Evolutionary conservation across 2,329 filamentous ascomycete genomes (phyloP).

Genomic region (Penicillium sp.): DNA sequence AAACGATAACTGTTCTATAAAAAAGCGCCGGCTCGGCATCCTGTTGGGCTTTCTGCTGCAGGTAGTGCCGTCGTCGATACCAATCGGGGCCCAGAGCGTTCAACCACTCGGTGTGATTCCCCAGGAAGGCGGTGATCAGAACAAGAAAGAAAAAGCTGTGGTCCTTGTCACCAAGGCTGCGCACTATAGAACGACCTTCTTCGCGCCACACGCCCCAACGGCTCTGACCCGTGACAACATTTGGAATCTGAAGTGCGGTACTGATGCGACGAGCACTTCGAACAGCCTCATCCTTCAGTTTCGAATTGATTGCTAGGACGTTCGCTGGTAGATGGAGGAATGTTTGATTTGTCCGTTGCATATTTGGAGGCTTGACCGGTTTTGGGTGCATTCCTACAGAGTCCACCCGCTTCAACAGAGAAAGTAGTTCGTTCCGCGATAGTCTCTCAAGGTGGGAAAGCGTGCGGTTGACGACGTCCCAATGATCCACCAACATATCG

Average conservation of each 20-base stretch:
- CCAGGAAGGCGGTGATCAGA: conserved; percentile 63
- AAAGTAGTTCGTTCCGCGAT: conserved; percentile 57
- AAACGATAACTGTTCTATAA: conserved; percentile 62
- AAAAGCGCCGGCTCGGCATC: conserved; percentile 54
- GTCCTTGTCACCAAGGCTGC: conserved; percentile 59
- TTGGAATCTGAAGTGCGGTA: conserved; percentile 60
- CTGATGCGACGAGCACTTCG: conserved; percentile 57
- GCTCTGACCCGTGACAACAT: conserved; percentile 62
- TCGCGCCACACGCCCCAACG: conserved; percentile 66
- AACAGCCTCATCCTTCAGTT: conserved; percentile 54
- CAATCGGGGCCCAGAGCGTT: conserved; percentile 59
- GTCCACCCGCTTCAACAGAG: conserved; percentile 55
- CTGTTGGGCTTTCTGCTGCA: conserved; percentile 55
- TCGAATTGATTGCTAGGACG: conserved; percentile 49
- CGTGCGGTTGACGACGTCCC: conserved; percentile 63
- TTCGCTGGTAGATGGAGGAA: conserved; percentile 57
- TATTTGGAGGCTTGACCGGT: conserved; percentile 50
- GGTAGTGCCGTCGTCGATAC: conserved; percentile 57
- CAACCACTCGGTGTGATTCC: conserved; percentile 65
- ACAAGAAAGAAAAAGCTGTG: conserved; percentile 65
- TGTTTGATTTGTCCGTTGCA: conserved; percentile 54
- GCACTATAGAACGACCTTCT: conserved; percentile 63
- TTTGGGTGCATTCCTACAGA: conserved; percentile 46
- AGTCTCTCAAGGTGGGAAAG: conserved; percentile 59
- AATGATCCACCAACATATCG: conserved; percentile 61